Base-by-base conservation (phyloP, 2,329 filamentous ascomycete species). In the Talaromyces rugulosus region DNA sequence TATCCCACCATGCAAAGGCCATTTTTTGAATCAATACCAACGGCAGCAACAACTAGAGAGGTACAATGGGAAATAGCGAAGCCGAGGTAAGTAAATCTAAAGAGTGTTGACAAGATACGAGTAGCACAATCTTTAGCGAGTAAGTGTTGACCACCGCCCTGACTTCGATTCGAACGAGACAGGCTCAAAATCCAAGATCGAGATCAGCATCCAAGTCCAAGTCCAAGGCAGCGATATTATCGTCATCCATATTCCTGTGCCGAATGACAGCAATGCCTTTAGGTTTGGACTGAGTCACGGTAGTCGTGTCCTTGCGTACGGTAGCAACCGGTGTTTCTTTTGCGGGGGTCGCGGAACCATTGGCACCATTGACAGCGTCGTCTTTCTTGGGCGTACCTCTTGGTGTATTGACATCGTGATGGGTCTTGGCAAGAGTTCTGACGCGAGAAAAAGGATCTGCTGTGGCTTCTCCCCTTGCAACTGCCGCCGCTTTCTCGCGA, bases 181-280 rank as follows among this genome's bases (percentile, higher is more conserved):
- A 18, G 12, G 33, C 44, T 40, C 18, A 58, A n/a, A 52, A 55
- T 1, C 60, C 56, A 36, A 62, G 44, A 36, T 96, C 92, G 69
- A 96, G 88, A 68, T 98, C 94, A 73, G 44, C 60, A 56, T 62
- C 61, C 27, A 98, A 92, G 31, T 92, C 94, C 69, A 98, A 79
- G 74, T 98, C 95, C 80, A 98, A 81, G 30, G 87, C 85, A 1
- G 89, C 92, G 75, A 98, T 94, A 61, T 97, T 89, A 71, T 98
- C 95, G 72, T 98, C 95, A 65, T 96, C 93, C 81, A 90, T 89
- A 62, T 92, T 85, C 33, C 89, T 88, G 77, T 90, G 84, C 67
- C 82, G 88, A 71, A 94, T 90, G 56, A 92, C 89, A 12, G 87
- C 87, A 66, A 85, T 72, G 1, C 83, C 83, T 30, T 63, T 63